These are phyloP conservation scores for Curvularia hawaiiensis DNA, from an alignment of 2,329 filamentous ascomycete genomes.

Conservation along the genomic window DNA sequence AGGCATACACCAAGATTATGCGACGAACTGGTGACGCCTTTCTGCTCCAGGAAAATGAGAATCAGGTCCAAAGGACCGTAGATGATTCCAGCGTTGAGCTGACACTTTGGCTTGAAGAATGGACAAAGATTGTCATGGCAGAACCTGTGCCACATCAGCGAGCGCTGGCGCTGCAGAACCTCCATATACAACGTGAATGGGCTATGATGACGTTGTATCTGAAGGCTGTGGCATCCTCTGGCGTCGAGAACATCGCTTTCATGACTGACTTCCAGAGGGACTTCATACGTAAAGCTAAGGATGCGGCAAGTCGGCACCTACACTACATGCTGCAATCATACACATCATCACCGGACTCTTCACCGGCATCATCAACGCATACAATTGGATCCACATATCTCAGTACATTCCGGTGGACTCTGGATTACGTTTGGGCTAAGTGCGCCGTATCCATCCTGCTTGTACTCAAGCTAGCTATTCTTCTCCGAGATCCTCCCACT, in stretches of 20 bases:
- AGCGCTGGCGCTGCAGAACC: conserved; percentile 48
- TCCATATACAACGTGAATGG: conserved; percentile 61
- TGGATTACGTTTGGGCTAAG: conserved; percentile 65
- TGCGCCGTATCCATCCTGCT: conserved; percentile 63
- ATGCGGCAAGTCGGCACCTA: conserved; percentile 58
- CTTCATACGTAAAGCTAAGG: conserved; percentile 58
- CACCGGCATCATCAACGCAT: conserved; percentile 11
- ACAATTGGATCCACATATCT: conserved; percentile 48
- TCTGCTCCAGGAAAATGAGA: conserved; percentile 24
- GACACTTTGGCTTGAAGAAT: conserved; percentile 51
- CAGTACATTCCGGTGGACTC: conserved; percentile 58
- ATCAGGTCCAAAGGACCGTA: conserved; percentile 24
- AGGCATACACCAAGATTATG: conserved; percentile 34
- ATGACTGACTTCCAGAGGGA: conserved; percentile 57
- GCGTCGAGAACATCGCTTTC: conserved; percentile 57
- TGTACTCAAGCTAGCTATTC: conserved; percentile 58
- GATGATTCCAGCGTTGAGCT: conserved; percentile 35
- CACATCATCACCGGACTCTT: conserved; percentile 27
- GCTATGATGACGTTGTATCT: conserved; percentile 59
- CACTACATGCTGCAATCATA: conserved; percentile 50
- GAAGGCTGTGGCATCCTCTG: conserved; percentile 56
- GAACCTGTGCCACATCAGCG: conserved; percentile 20
- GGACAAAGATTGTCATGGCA: conserved; percentile 33
- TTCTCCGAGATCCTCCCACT: conserved; percentile 52
- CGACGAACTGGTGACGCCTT: conserved; percentile 13